Base-by-base conservation (phyloP, 106 monocot genomes). In the Amphibolis antarctica region DNA sequence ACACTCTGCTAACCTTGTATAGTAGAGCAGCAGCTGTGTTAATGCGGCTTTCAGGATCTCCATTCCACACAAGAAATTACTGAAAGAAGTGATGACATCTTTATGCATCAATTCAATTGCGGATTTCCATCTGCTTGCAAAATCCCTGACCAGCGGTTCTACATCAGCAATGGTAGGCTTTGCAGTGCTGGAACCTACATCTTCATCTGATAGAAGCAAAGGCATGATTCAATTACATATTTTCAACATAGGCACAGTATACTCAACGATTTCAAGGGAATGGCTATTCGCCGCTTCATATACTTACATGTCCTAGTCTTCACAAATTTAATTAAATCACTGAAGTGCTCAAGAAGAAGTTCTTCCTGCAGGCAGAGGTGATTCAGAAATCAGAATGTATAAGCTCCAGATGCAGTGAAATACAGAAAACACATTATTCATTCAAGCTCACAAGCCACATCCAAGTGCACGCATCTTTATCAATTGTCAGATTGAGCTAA, bases 101-200 rank as follows among this genome's bases (percentile, higher is more conserved):
- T 83, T 90, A 78, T 96, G 96, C 94, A 96, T 96, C 42, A 86
- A 81, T 62, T 96, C 89, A 49, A 96, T 96, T 9, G 89, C 86
- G 24, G 73, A 69, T 69, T 90, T 96, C 89, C 89, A 96, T 63
- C 89, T 75, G 58, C 69, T 76, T 0, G 82, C 81, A 46, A 96
- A 96, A 70, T 90, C 96, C 80, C 84, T 84, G 15, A 96, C 86
- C 49, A 96, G 59, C 5, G 84, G 80, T 44, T 96, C 89, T 3
- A 75, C 84, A 43, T 80, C 89, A 10, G 74, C 51, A 25, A 82
- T 65, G 5, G 79, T 71, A n/a, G 96, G 78, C 46, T 53, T 84
- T 15, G 77, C 78, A 12, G 80, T 28, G 19, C 44, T 80, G 15
- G 76, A 66, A 42, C 76, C 82, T 15, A 62, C 43, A 14, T 84